Evolutionary conservation across 148 eudicot species (phyloP).

Genomic region (Chenopodium formosanum): DNA sequence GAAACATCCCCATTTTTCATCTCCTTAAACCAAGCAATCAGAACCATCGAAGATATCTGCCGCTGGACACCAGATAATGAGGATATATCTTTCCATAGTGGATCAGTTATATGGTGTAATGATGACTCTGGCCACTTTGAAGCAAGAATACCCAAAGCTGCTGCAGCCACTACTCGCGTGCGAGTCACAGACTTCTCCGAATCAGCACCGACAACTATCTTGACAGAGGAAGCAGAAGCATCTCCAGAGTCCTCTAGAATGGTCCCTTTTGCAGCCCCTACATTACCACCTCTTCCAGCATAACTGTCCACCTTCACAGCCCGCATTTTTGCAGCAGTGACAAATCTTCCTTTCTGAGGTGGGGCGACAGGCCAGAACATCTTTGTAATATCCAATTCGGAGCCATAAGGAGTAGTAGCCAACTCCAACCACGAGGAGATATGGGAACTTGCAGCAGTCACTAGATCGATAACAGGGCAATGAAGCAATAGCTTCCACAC

Average conservation of each 20-base stretch:
- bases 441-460: constrained; percentile 59
- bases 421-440: constrained; percentile 88
- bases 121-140: constrained; percentile 70
- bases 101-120: constrained; percentile 54
- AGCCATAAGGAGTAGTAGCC: constrained; percentile 88
- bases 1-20: constrained; percentile 37
- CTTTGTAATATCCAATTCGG: constrained; percentile 71
- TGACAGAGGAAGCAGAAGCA: constrained; percentile 45
- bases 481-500: constrained; percentile 89
- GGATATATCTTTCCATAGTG: constrained; percentile 75
- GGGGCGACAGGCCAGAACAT: constrained; percentile 95
- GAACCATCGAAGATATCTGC: constrained; percentile 93
- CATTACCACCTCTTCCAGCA: constrained; percentile 27
- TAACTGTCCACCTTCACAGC: constrained; percentile 66
- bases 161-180: constrained; percentile 79
- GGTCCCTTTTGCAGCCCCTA: constrained; percentile 43
- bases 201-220: constrained; percentile 91
- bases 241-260: constrained; percentile 54
- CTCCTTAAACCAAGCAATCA: constrained; percentile 94
- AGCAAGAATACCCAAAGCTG: constrained; percentile 85
- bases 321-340: constrained; percentile 87
- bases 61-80: constrained; percentile 92
- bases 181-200: constrained; percentile 78
- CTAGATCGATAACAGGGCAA: constrained; percentile 74
- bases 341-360: constrained; percentile 79